Conservation (phyloP, 2,329 filamentous ascomycete genomes). For the Hirsutella rhossiliensis region DNA sequence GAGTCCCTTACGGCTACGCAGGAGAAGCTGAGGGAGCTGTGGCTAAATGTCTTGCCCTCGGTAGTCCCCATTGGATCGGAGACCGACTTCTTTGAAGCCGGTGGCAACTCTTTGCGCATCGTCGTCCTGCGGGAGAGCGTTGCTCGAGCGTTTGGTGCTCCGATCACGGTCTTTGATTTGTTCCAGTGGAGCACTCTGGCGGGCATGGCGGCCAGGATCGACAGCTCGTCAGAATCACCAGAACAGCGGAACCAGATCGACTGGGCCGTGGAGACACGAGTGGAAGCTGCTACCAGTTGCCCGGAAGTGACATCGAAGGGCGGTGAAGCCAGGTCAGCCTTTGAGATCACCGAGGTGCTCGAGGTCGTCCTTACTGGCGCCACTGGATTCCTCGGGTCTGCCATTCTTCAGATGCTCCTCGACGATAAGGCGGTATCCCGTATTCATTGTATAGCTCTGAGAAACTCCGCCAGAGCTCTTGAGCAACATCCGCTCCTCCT, state of each 20-base stretch:
- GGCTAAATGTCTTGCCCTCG: constrained; percentile 3
- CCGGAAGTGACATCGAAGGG: no score
- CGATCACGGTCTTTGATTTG: constrained; percentile 20
- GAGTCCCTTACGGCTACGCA: constrained; percentile 6
- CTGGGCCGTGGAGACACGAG: constrained; percentile 14
- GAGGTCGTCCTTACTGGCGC: constrained; percentile 3
- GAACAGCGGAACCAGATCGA: constrained; percentile 7
- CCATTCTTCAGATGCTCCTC: constrained; percentile 5
- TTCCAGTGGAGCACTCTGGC: constrained; percentile 24
- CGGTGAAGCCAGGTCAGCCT: background rate
- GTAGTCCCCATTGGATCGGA: constrained; percentile 2
- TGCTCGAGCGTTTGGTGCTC: constrained; percentile 14
- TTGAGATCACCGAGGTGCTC: background rate
- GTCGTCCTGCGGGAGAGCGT: constrained; percentile 24
- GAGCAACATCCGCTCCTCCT: background rate
- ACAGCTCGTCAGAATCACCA: background rate
- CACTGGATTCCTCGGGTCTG: constrained; percentile 5
- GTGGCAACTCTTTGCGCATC: constrained; percentile 28
- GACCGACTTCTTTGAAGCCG: constrained; percentile 28
- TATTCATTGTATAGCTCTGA: constrained; percentile 31
- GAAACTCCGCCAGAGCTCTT: constrained; percentile 4
- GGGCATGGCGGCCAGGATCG: constrained; percentile 23
- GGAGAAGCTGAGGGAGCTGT: constrained; percentile 5
- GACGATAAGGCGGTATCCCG: constrained; percentile 14
- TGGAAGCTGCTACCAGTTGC: background rate